These are phyloP conservation scores for Mallotus japonicus DNA, from an alignment of 441 rosid genomes.

Conservation along the genomic window DNA sequence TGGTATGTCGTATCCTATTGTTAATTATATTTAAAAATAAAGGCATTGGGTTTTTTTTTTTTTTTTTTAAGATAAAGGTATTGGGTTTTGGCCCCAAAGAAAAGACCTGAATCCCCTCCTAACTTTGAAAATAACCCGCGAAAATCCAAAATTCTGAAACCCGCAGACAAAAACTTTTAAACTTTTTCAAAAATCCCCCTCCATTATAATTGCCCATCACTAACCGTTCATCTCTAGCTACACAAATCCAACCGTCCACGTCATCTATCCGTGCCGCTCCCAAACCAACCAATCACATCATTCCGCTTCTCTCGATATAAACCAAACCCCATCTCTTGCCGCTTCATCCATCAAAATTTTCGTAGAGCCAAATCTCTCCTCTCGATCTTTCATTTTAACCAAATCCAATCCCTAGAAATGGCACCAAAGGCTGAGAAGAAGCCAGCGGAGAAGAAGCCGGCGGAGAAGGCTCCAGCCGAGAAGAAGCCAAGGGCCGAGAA, in stretches of 20 bases:
- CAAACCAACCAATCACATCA: constrained; percentile 17
- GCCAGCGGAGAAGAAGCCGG: constrained; percentile 29
- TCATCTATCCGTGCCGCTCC: constrained; percentile 16
- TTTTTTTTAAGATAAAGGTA: too few species aligned
- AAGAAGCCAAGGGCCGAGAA: constrained; percentile 30
- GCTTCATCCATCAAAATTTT: neutral
- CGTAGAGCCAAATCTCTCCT: neutral
- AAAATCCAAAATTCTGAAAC: neutral
- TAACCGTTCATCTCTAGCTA: constrained; percentile 3
- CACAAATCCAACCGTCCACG: constrained; percentile 13
- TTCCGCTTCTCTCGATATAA: constrained; percentile 14
- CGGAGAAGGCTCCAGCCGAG: constrained; percentile 27
- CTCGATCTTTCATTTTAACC: too few species aligned
- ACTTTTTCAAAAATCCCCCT: neutral
- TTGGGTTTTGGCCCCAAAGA: too few species aligned
- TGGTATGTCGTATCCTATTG: too few species aligned
- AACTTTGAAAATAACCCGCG: constrained; percentile 2
- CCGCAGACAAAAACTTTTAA: neutral
- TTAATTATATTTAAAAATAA: too few species aligned
- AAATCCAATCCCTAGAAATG: neutral
- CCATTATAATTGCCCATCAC: neutral
- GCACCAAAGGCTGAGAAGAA: constrained; percentile 33
- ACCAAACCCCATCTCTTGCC: neutral
- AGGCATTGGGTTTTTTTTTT: too few species aligned
- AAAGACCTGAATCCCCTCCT: neutral